These are phyloP conservation scores for Rhexocercosporidium sp. DNA, from an alignment of 2,329 filamentous ascomycete genomes.

Conservation along the genomic window DNA sequence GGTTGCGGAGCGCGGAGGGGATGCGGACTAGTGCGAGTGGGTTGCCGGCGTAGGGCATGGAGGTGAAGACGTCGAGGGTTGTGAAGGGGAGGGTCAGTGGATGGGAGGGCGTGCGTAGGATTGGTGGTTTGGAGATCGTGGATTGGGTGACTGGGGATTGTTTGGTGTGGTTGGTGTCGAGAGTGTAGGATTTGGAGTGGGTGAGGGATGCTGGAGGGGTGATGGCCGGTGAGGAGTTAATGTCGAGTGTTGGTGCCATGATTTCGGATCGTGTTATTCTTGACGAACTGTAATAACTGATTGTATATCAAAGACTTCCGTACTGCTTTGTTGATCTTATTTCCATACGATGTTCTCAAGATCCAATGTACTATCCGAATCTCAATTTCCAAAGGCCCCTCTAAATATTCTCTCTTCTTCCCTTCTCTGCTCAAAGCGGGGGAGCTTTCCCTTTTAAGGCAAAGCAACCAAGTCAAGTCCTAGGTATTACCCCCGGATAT, in stretches of 20 bases:
- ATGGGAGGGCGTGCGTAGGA: background rate
- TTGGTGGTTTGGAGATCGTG: background rate
- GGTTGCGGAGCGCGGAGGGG: constrained; percentile 46
- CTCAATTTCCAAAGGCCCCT: background rate
- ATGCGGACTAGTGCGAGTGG: constrained; percentile 64
- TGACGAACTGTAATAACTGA: background rate
- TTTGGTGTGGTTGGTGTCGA: background rate
- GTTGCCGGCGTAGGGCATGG: constrained; percentile 58
- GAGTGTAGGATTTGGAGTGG: background rate
- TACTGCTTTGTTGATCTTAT: background rate
- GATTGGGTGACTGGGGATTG: background rate
- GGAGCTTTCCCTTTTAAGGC: background rate
- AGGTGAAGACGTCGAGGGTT: constrained; percentile 64
- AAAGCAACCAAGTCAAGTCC: background rate
- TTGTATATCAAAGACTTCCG: background rate
- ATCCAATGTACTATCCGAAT: background rate
- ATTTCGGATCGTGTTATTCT: background rate
- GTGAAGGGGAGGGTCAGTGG: constrained; percentile 45
- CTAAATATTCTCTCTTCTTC: background rate
- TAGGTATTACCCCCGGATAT: background rate
- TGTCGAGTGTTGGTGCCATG: background rate
- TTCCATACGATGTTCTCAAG: background rate
- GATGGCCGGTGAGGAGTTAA: background rate
- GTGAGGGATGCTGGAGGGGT: background rate
- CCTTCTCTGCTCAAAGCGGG: background rate